A percentile compares a stretch with the other conserved stretches of the same genome.
Conservation (phyloP, 2,329 filamentous ascomycete species). For the Sporothrix curviconia region DNA sequence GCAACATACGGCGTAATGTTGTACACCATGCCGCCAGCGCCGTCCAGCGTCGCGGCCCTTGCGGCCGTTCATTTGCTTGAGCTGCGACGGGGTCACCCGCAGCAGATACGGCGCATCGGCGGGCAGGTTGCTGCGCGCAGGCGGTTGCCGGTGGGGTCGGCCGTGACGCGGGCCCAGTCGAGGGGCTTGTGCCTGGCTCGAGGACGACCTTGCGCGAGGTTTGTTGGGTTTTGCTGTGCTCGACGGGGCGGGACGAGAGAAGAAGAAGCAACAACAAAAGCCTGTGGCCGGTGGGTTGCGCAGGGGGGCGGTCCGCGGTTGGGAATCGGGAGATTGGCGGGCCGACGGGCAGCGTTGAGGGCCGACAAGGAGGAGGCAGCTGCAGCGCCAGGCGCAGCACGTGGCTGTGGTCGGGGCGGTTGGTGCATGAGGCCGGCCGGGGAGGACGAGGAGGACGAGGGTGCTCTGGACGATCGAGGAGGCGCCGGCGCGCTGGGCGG, state of each 20-base stretch:
- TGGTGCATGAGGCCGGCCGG: slow-evolving; percentile 24
- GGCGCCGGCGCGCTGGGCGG: slow-evolving; percentile 41
- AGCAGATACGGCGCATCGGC: slow-evolving; percentile 50
- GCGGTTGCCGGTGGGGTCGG: slow-evolving; percentile 56
- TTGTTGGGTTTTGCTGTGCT: slow-evolving; percentile 47
- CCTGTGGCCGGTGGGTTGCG: slow-evolving; percentile 6
- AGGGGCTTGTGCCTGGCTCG: slow-evolving; percentile 89
- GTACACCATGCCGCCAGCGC: slow-evolving; percentile 87
- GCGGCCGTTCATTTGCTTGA: slow-evolving; percentile 72
- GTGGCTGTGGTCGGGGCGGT: slow-evolving; percentile 23
- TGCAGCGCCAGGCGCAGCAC: neutral
- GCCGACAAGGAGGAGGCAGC: neutral
- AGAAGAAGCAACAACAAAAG: neutral
- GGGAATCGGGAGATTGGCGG: slow-evolving; percentile 15
- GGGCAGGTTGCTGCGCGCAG: slow-evolving; percentile 48
- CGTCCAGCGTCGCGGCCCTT: slow-evolving; percentile 88
- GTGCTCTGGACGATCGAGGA: slow-evolving; percentile 10
- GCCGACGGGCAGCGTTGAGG: slow-evolving; percentile 14
- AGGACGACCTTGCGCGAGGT: slow-evolving; percentile 65
- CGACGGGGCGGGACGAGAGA: slow-evolving; percentile 40
- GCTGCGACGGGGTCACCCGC: slow-evolving; percentile 73
- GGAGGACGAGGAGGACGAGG: slow-evolving; percentile 10
- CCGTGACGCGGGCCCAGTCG: slow-evolving; percentile 82
- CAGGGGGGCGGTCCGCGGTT: slow-evolving; percentile 19
- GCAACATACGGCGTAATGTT: slow-evolving; percentile 84